Evolutionary conservation across 129 eudicot species (phyloP).

Genomic region (sunflower (Helianthus annuus)): DNA sequence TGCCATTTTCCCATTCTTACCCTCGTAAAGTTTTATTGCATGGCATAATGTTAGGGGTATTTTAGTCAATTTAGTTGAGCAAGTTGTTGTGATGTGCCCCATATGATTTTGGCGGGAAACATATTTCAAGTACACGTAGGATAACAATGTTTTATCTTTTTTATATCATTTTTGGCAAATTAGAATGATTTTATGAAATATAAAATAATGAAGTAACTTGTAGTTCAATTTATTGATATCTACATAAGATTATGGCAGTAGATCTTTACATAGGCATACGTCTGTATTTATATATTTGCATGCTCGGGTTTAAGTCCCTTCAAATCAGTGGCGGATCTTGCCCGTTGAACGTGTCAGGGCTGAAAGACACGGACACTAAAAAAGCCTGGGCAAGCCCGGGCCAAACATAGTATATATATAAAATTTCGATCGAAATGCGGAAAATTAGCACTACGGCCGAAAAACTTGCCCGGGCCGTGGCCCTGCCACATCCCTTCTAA

Average conservation of each 20-base stretch:
- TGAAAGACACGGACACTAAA: no score
- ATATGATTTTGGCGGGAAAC: slow-evolving; percentile 41
- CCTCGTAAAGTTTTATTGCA: background rate
- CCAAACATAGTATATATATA: no score
- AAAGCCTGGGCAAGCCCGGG: no score
- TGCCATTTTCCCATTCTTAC: slow-evolving; percentile 15
- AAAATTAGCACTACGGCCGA: no score
- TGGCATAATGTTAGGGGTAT: slow-evolving; percentile 1
- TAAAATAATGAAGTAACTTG: no score
- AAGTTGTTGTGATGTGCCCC: slow-evolving; percentile 24
- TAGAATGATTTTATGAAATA: background rate
- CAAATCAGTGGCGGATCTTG: no score
- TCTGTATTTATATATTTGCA: background rate
- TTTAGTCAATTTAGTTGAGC: slow-evolving; percentile 24
- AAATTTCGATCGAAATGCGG: no score
- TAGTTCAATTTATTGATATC: no score
- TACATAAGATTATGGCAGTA: no score
- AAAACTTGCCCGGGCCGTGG: no score
- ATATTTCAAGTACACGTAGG: slow-evolving; percentile 2
- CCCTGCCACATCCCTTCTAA: no score
- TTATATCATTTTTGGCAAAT: background rate
- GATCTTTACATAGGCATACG: background rate
- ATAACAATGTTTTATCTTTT: background rate
- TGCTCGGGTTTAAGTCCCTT: background rate
- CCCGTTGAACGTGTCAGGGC: no score